A percentile compares a stretch with the other conserved stretches of the same genome.
phyloP scores from a whole-genome alignment of 2,329 filamentous ascomycete species.

The Macrophomina phaseolina region DNA sequence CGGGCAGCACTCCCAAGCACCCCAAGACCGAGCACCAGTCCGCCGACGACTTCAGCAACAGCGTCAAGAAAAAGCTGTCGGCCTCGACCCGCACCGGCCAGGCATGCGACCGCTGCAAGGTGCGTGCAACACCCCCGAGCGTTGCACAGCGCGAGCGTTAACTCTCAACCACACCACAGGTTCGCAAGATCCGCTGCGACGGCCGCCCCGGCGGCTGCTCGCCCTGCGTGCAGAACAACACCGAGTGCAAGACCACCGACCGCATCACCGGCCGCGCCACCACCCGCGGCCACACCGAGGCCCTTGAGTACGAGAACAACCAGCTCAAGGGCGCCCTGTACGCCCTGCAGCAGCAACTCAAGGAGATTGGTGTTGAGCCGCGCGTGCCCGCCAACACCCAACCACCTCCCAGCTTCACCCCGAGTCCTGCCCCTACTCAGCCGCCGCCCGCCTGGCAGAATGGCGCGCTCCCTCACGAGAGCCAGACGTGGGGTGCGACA shows the following conservation, averaged over 20 bases:
- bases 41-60: slow-evolving; percentile 42
- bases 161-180: slow-evolving; percentile 50
- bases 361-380: slow-evolving; percentile 65
- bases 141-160: slow-evolving; percentile 6
- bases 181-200: slow-evolving; percentile 88
- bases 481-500: slow-evolving; percentile 35
- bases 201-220: slow-evolving; percentile 80
- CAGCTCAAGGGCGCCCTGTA: slow-evolving; percentile 70
- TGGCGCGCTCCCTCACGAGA: slow-evolving; percentile 14
- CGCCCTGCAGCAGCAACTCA: slow-evolving; percentile 71
- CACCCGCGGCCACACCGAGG: slow-evolving; percentile 77
- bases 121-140: slow-evolving; percentile 45
- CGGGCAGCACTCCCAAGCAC: slow-evolving; percentile 34
- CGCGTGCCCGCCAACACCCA: slow-evolving; percentile 45
- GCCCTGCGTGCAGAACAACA: slow-evolving; percentile 76
- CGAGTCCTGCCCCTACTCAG: slow-evolving; percentile 29
- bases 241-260: slow-evolving; percentile 84
- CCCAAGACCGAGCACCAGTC: slow-evolving; percentile 42
- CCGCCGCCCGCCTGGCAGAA: slow-evolving; percentile 32
- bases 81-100: slow-evolving; percentile 73
- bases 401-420: slow-evolving; percentile 37
- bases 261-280: slow-evolving; percentile 83
- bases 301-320: slow-evolving; percentile 74
- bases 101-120: slow-evolving; percentile 89
- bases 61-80: slow-evolving; percentile 58